These are phyloP conservation scores for Calonectria multiphialidica DNA, from an alignment of 2,329 filamentous ascomycete species.

Conservation along the genomic window DNA sequence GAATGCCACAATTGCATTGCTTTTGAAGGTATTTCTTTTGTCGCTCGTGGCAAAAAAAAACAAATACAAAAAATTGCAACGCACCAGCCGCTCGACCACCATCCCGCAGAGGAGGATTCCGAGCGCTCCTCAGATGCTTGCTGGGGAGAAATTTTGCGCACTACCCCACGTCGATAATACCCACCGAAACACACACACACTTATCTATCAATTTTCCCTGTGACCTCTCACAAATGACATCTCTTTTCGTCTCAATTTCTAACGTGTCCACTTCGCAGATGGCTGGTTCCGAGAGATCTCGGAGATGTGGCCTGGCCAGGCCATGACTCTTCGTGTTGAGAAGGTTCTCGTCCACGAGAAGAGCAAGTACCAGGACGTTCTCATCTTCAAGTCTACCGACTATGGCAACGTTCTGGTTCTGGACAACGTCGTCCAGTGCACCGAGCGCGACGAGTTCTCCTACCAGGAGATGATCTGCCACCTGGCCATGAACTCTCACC, in stretches of 20 bases:
- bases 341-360: slow-evolving; percentile 99
- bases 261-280: slow-evolving; percentile 69
- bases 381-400: slow-evolving; percentile 98
- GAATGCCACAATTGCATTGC: not conserved
- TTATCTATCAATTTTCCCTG: not conserved
- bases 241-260: slow-evolving; percentile 11
- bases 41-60: not conserved
- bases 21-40: not conserved
- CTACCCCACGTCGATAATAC: slow-evolving; percentile 1
- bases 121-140: not conserved
- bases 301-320: slow-evolving; percentile 99
- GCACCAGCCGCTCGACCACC: not conserved
- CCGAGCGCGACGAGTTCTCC: slow-evolving; percentile 98
- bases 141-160: slow-evolving; percentile 10
- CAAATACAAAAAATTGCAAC: too few species aligned
- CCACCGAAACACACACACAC: slow-evolving; percentile 5
- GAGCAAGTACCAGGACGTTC: slow-evolving; percentile 98
- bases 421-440: slow-evolving; percentile 99
- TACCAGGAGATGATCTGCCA: slow-evolving; percentile 99
- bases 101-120: not conserved
- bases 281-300: slow-evolving; percentile 99
- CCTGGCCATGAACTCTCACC: slow-evolving; percentile 98
- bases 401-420: slow-evolving; percentile 96
- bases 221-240: not conserved
- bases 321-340: slow-evolving; percentile 98